Conservation (phyloP, 768 basidiomycete species). For the Termitomyces sp. region DNA sequence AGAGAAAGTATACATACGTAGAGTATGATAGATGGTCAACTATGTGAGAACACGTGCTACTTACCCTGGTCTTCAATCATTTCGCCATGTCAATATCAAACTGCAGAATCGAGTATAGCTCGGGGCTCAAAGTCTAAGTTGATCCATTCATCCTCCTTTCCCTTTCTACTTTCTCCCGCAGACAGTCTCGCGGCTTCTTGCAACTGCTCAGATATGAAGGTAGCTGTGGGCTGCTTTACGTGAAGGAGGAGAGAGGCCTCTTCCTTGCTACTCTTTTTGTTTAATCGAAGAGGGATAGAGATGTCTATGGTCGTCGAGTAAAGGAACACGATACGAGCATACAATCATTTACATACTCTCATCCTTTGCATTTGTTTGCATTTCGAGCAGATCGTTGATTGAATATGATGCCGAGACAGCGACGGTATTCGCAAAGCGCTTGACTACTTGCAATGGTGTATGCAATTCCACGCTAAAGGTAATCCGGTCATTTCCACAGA, state of each 20-base stretch:
- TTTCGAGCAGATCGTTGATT: conserved; percentile 5
- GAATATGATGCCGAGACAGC: conserved; percentile 10
- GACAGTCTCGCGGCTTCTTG: background rate
- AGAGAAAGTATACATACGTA: too few species aligned
- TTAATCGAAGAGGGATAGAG: background rate
- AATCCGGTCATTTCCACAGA: conserved; percentile 6
- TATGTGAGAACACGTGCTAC: too few species aligned
- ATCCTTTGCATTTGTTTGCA: conserved; percentile 9
- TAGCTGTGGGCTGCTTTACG: background rate
- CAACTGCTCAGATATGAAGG: background rate
- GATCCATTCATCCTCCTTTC: background rate
- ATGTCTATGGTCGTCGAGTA: background rate
- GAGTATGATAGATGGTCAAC: too few species aligned
- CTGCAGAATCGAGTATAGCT: background rate
- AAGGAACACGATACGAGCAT: background rate
- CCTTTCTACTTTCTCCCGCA: background rate
- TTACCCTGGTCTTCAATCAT: background rate
- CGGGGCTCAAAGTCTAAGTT: background rate
- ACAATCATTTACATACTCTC: background rate
- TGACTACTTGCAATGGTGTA: background rate
- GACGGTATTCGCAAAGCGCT: conserved; percentile 2
- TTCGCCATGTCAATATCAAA: background rate
- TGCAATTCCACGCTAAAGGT: conserved; percentile 9
- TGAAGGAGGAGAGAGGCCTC: background rate
- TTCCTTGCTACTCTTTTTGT: background rate